Base-by-base conservation (phyloP, 768 basidiomycete genomes). In the Tricholoma sp. region DNA sequence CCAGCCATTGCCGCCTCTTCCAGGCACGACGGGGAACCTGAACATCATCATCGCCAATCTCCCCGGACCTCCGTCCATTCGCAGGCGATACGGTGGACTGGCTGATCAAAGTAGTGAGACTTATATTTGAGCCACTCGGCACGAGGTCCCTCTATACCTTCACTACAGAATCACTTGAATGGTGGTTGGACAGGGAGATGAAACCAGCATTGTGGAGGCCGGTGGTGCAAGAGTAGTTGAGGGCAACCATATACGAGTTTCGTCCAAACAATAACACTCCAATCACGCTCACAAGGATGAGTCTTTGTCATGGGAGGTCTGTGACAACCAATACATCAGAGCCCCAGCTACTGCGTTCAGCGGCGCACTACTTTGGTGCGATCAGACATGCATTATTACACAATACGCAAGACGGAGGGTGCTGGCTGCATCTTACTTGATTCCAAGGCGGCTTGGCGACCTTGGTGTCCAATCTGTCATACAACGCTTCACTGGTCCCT, bases 121-220 rank as follows among this genome's bases (percentile, higher is more conserved):
- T 58, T 46, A 58, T 64, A 51, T 64, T 64, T 52, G 55, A 64
- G 37, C 63, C 61, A 52, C 61, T 57, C 16, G 58, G 60, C 47
- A 54, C 52, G 22, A 57, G 63, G 61, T 61, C 58, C 41, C 58
- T 64, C 18, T 64, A 61, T 55, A 63, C 60, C 1, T 63, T 63
- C 39, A 61, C 60, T 54, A 63, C 55, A 11, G 55, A 55, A 27
- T 50, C 58, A 31, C 11, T 0, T n/a, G n/a, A n/a, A n/a, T n/a
- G n/a, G n/a, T n/a, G n/a, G n/a, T n/a, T n/a, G n/a, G n/a, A n/a
- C n/a, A n/a, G n/a, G n/a, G n/a, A n/a, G n/a, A n/a, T n/a, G n/a
- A n/a, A n/a, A n/a, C n/a, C n/a, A n/a, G n/a, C 52, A 21, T 32
- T 24, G 5, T 64, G 63, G 60, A 61, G 41, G 55, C 14, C n/a